Evolutionary conservation across 176 grass and related monocot species (phyloP).

Genomic region (Musa troglodytarum): DNA sequence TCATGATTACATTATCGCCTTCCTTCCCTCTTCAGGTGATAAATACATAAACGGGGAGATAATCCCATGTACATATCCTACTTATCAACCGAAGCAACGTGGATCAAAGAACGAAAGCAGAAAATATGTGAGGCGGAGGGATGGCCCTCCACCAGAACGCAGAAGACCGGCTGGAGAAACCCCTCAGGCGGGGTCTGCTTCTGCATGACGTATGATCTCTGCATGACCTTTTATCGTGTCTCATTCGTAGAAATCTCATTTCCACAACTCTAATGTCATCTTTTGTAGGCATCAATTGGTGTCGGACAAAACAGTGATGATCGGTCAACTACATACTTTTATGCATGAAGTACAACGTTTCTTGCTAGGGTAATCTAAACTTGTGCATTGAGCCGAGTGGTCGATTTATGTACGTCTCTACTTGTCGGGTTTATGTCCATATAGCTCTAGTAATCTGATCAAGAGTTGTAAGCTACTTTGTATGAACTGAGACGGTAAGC

Average conservation of each 20-base stretch:
- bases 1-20: too few species aligned
- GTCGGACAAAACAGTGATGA: background rate
- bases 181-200: constrained; percentile 38
- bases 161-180: constrained; percentile 43
- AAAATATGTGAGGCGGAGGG: constrained; percentile 74
- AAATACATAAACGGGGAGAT: constrained; percentile 99
- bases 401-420: background rate
- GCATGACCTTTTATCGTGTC: too few species aligned
- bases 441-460: background rate
- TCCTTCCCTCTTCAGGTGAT: constrained; percentile 43
- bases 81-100: constrained; percentile 87
- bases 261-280: too few species aligned
- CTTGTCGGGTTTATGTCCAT: background rate
- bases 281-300: background rate
- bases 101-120: constrained; percentile 78
- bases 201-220: constrained; percentile 25
- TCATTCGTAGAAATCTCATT: too few species aligned
- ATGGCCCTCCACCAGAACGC: constrained; percentile 45
- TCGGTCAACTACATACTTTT: background rate
- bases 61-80: constrained; percentile 90
- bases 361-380: background rate
- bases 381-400: background rate
- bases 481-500: background rate
- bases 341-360: background rate
- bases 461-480: background rate